phyloP scores from a whole-genome alignment of 2,329 filamentous ascomycete species.

The Neurospora sp. region DNA sequence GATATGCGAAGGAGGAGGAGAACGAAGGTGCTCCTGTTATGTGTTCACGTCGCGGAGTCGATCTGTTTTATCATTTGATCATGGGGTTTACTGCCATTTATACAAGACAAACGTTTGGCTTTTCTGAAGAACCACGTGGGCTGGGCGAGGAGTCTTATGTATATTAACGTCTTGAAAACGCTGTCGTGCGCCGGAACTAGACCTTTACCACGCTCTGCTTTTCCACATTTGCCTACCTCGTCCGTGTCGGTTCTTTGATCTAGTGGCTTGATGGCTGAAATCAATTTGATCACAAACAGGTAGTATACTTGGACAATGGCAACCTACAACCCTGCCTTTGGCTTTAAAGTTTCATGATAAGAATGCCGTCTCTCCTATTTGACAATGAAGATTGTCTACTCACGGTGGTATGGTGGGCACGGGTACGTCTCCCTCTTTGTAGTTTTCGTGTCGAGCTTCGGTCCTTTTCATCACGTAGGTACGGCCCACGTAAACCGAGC shows the following conservation, averaged over 20 bases:
- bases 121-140: slow-evolving; percentile 6
- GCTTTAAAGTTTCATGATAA: neutral
- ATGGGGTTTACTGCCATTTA: neutral
- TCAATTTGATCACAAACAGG: neutral
- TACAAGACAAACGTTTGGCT: slow-evolving; percentile 4
- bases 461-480: neutral
- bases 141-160: slow-evolving; percentile 15
- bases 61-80: neutral
- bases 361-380: neutral
- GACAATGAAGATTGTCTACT: neutral
- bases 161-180: slow-evolving; percentile 9
- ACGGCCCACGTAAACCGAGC: neutral
- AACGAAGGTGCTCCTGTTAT: neutral
- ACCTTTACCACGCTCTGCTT: neutral
- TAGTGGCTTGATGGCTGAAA: neutral
- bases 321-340: neutral
- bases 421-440: neutral
- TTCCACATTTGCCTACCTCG: neutral
- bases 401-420: neutral
- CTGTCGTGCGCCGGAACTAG: neutral
- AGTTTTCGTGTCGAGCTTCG: neutral
- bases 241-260: neutral
- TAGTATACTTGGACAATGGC: neutral
- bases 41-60: neutral
- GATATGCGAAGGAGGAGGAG: neutral